Percentiles rank a stretch among this genome's conserved stretches.
Evolutionary conservation across 2,329 filamentous ascomycete genomes (phyloP).

Genomic region (Chrysoporthe deuterocubensis): DNA sequence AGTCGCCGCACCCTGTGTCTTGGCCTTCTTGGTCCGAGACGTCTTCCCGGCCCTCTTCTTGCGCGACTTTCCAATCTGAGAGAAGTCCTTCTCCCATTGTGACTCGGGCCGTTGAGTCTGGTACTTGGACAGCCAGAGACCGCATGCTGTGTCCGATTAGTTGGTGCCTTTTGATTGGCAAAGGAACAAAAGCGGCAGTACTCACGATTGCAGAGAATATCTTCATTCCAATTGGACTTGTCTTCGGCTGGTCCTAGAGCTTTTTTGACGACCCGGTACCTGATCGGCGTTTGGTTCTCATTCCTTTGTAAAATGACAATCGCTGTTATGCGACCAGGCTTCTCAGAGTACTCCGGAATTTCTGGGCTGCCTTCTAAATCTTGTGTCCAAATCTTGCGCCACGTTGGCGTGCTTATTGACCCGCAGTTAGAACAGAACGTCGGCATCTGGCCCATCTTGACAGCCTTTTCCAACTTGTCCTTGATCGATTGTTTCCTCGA

Average conservation of each 20-base stretch:
- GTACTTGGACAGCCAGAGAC: conserved; percentile 91
- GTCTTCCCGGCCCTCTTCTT: conserved; percentile 50
- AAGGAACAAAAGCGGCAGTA: conserved; percentile 33
- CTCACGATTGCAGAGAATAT: conserved; percentile 86
- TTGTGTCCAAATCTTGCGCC: conserved; percentile 91
- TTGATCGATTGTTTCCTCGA: conserved; percentile 66
- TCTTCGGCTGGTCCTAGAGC: conserved; percentile 64
- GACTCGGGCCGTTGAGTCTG: conserved; percentile 81
- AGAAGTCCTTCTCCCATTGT: conserved; percentile 74
- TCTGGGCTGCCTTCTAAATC: conserved; percentile 71
- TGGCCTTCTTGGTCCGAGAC: conserved; percentile 52
- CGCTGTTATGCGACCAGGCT: conserved; percentile 73
- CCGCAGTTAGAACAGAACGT: conserved; percentile 92
- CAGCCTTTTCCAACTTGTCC: conserved; percentile 63
- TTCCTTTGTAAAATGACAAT: conserved; percentile 71
- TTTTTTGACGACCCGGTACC: conserved; percentile 81
- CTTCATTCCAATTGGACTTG: conserved; percentile 69
- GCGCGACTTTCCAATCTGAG: conserved; percentile 55
- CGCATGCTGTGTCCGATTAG: conserved; percentile 66
- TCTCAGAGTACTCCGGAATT: conserved; percentile 72
- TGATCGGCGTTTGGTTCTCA: conserved; percentile 62
- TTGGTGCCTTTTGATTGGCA: conserved; percentile 28
- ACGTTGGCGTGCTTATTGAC: conserved; percentile 93
- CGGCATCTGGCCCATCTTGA: conserved; percentile 82
- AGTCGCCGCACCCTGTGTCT: conserved; percentile 52